Conservation (phyloP, 192 early-diverging fungal species). For the Polychytrium aggregatum region DNA sequence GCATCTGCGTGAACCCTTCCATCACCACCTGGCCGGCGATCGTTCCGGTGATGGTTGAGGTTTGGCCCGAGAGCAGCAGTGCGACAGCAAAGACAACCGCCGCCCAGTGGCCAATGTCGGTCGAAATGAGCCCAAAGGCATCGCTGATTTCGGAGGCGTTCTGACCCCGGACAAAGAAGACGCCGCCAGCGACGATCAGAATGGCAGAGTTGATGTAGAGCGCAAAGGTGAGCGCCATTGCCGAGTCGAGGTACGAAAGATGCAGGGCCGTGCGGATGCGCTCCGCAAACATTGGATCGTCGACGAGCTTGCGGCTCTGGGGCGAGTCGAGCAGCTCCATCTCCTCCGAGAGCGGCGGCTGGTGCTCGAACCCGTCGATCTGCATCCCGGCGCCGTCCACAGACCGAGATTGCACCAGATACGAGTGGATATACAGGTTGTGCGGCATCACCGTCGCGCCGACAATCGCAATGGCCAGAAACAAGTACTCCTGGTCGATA, state of each 20-base stretch:
- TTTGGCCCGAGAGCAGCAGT: conserved; percentile 54
- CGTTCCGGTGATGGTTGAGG: conserved; percentile 61
- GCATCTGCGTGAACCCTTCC: conserved; percentile 60
- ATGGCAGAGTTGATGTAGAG: conserved; percentile 70
- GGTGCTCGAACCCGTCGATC: too few species aligned
- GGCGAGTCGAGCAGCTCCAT: conserved; percentile 34
- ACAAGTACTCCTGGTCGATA: conserved; percentile 37
- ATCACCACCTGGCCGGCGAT: conserved; percentile 63
- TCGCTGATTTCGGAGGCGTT: conserved; percentile 52
- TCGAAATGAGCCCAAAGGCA: conserved; percentile 47
- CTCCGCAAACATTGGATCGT: conserved; percentile 40
- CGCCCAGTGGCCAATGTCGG: too few species aligned
- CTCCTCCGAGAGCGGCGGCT: conserved; percentile 16
- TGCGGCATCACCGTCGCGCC: conserved; percentile 80
- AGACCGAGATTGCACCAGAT: conserved; percentile 55
- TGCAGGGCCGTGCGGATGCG: conserved; percentile 29
- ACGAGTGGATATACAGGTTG: conserved; percentile 62
- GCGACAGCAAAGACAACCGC: conserved; percentile 57
- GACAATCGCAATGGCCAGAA: conserved; percentile 58
- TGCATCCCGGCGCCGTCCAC: too few species aligned
- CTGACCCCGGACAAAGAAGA: conserved; percentile 47
- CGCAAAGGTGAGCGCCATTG: conserved; percentile 53
- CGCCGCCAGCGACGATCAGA: conserved; percentile 60
- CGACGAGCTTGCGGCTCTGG: conserved; percentile 48
- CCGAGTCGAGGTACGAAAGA: conserved; percentile 51